phyloP scores from a whole-genome alignment of 768 basidiomycete genomes.

The Imleria badia region DNA sequence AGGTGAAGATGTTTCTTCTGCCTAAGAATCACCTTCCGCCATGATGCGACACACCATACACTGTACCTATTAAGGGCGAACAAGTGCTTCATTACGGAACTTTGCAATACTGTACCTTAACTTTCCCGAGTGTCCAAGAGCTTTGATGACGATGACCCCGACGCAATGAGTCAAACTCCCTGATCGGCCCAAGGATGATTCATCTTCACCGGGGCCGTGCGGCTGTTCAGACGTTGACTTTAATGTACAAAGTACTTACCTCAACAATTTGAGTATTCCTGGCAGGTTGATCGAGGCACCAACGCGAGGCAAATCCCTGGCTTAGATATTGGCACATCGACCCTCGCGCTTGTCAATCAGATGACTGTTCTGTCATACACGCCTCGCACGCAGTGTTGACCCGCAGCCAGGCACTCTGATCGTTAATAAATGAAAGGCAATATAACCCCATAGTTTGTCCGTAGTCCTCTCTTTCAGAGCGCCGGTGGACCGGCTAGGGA shows the following conservation, averaged over 20 bases:
- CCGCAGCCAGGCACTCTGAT: constrained; percentile 1
- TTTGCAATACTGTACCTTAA: neutral
- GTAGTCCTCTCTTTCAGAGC: neutral
- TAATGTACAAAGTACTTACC: neutral
- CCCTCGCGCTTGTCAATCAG: no score
- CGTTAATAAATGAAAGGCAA: neutral
- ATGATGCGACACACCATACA: neutral
- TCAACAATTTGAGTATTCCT: neutral
- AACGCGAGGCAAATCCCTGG: neutral
- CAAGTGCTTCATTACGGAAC: neutral
- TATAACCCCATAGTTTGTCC: no score
- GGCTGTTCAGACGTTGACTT: neutral
- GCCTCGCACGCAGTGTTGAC: neutral
- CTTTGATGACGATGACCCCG: neutral
- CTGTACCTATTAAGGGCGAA: neutral
- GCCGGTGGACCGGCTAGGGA: no score
- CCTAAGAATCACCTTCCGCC: neutral
- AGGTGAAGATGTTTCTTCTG: no score
- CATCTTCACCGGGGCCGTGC: neutral
- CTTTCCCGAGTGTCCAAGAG: no score
- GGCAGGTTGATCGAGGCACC: constrained; percentile 9
- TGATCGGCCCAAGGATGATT: neutral
- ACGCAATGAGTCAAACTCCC: neutral
- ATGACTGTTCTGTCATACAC: no score
- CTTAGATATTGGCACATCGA: neutral